Evolutionary conservation across 257 asterid genomes (phyloP), one percentile per base, ranked within the genome.

Genomic region (Capsicum pubescens): DNA sequence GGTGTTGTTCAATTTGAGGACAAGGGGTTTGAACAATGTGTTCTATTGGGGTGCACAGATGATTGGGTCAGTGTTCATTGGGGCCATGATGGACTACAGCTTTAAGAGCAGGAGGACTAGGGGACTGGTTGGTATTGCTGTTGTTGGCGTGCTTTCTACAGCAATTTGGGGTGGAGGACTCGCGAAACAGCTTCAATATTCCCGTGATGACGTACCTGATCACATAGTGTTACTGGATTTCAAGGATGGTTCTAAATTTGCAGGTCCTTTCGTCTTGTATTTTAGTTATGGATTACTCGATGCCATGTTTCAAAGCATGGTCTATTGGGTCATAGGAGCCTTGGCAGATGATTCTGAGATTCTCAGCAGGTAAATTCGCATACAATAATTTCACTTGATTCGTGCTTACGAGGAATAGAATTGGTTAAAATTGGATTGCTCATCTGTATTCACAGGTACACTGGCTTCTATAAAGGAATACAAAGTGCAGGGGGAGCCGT

Each of bases 291-390:
- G 99, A 44, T 88, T 96, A 88, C 96, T 94, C 59, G 99, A 94
- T 87, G 97, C 98, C 55, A 94, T 96, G 98, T 93, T 89, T 86
- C 99, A 96, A 83, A 94, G 97, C 82, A 91, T 94, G 99, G 97
- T 96, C 1, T 96, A 93, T 68, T 94, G 98, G 99, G 85, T 94
- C 0, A 94, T 96, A 32, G 98, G 99, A 64, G 95, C 97, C 16
- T 89, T 94, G 36, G 99, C 97, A 9, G 98, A 94, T 87, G 98
- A 94, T 82, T 93, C 98, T 5, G 97, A 92, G 93, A 72, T 96
- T 42, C 97, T 96, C 61, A 96, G 99, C 97, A 91, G 98, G 99
- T 93, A 68, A 66, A 36, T 16, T 13, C 35, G 15, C 14, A 42
- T 78, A 8, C 3, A 36, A 21, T 68, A 4, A n/a, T 5, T 21